Percentiles rank a stretch among this genome's conserved stretches.
phyloP scores from a whole-genome alignment of 1,284 basidiomycete species.

The Microbotryum saponariae region DNA sequence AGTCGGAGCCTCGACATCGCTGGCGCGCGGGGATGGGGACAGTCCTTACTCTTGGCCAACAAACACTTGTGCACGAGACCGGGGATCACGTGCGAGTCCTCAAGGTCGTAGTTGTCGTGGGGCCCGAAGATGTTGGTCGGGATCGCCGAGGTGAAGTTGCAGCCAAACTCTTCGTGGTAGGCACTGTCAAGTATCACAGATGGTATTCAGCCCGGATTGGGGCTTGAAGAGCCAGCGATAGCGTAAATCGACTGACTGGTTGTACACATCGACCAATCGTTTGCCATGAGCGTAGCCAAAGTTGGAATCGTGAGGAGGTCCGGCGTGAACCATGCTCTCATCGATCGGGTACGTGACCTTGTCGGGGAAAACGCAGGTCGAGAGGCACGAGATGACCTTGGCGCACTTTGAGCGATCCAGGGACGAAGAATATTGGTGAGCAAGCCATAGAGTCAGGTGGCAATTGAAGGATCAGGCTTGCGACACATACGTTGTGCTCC shows the following conservation, averaged over 20 bases:
- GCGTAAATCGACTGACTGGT: slow-evolving; percentile 54
- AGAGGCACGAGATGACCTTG: slow-evolving; percentile 77
- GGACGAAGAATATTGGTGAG: not conserved
- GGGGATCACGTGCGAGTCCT: slow-evolving; percentile 81
- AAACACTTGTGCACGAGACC: slow-evolving; percentile 81
- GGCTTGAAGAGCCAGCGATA: not conserved
- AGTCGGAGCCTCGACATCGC: not conserved
- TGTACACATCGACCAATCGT: slow-evolving; percentile 84
- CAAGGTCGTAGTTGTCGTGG: slow-evolving; percentile 54
- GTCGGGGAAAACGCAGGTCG: slow-evolving; percentile 82
- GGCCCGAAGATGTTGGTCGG: slow-evolving; percentile 81
- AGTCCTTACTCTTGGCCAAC: slow-evolving; percentile 64
- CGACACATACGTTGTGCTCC: slow-evolving; percentile 45
- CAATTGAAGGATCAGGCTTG: not conserved
- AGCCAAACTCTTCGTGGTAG: slow-evolving; percentile 81
- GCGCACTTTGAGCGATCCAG: slow-evolving; percentile 40
- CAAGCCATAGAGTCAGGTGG: no score
- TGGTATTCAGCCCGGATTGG: not conserved
- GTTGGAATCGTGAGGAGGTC: slow-evolving; percentile 79
- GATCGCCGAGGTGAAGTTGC: slow-evolving; percentile 83
- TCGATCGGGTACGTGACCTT: slow-evolving; percentile 74
- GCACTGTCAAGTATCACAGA: slow-evolving; percentile 51
- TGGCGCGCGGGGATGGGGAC: not conserved
- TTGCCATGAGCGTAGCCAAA: slow-evolving; percentile 89
- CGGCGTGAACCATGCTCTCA: slow-evolving; percentile 76